phyloP scores from a whole-genome alignment of 2,329 filamentous ascomycete genomes.

The Aspergillus neotritici region DNA sequence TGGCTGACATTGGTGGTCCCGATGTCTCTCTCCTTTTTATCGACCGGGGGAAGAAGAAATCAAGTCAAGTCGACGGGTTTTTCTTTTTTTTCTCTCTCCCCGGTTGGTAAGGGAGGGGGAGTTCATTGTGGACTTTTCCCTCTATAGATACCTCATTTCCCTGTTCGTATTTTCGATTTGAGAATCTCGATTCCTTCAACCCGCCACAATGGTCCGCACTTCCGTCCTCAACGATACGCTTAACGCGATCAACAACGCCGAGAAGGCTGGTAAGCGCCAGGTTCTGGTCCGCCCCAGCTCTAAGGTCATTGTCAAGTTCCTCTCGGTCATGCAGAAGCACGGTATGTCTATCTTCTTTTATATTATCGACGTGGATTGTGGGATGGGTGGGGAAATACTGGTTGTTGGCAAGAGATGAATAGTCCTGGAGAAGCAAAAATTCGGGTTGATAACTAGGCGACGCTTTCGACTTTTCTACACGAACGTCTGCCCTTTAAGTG shows the following conservation, averaged over 20 bases:
- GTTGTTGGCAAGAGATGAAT: conserved; percentile 1
- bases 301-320: conserved; percentile 99
- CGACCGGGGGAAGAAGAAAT: no score
- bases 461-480: conserved; percentile 69
- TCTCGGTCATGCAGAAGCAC: conserved; percentile 98
- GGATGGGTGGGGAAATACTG: not conserved
- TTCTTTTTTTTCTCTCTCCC: not conserved
- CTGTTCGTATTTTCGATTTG: conserved; percentile 38
- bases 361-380: not conserved
- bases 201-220: conserved; percentile 96
- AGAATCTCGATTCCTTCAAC: conserved; percentile 46
- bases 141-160: conserved; percentile 35
- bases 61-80: no score
- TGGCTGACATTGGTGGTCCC: conserved; percentile 50
- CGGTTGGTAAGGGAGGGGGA: conserved; percentile 3
- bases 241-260: conserved; percentile 99
- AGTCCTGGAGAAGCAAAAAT: conserved; percentile 30
- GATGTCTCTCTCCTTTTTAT: conserved; percentile 3
- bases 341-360: conserved; percentile 59
- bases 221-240: conserved; percentile 99
- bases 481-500: conserved; percentile 99
- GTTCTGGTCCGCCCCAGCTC: conserved; percentile 95
- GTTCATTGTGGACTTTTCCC: conserved; percentile 6
- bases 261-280: conserved; percentile 99
- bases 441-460: conserved; percentile 99